Evolutionary conservation across 257 asterid species (phyloP).

Genomic region (Phtheirospermum japonicum): DNA sequence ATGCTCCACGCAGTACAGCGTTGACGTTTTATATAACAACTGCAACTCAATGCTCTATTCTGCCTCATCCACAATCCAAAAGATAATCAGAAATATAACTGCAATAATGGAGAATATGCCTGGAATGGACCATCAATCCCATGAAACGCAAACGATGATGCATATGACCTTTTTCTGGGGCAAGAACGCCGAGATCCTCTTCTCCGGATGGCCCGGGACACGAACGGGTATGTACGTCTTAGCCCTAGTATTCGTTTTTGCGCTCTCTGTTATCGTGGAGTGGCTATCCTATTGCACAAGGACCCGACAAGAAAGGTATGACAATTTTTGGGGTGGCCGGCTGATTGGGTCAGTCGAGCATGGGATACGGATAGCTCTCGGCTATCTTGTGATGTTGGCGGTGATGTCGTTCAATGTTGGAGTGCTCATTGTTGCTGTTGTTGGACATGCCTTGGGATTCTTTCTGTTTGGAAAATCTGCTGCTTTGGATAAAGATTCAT

Average conservation of each 20-base stretch:
- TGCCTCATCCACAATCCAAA: no score
- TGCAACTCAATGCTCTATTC: no score
- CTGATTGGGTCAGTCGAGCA: conserved; percentile 40
- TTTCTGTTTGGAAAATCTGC: conserved; percentile 45
- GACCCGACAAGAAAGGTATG: conserved; percentile 18
- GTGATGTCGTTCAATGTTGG: conserved; percentile 76
- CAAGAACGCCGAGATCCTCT: conserved; percentile 54
- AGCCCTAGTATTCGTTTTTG: conserved; percentile 49
- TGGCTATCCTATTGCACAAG: conserved; percentile 40
- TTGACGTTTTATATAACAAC: no score
- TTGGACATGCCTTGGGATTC: conserved; percentile 57
- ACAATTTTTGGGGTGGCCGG: conserved; percentile 26
- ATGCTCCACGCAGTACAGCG: no score
- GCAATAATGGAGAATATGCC: no score
- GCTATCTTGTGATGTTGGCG: conserved; percentile 63
- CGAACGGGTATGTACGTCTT: conserved; percentile 52
- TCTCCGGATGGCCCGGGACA: conserved; percentile 68
- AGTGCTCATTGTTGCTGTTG: conserved; percentile 51
- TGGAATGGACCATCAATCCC: no score
- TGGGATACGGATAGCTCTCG: conserved; percentile 44
- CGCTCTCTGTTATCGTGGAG: conserved; percentile 42
- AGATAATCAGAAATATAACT: no score
- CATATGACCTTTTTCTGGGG: conserved; percentile 89
- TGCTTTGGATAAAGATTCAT: conserved; percentile 27
- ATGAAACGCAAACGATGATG: conserved; percentile 27